phyloP scores from a whole-genome alignment of 768 basidiomycete genomes.

The Suillus lakei region DNA sequence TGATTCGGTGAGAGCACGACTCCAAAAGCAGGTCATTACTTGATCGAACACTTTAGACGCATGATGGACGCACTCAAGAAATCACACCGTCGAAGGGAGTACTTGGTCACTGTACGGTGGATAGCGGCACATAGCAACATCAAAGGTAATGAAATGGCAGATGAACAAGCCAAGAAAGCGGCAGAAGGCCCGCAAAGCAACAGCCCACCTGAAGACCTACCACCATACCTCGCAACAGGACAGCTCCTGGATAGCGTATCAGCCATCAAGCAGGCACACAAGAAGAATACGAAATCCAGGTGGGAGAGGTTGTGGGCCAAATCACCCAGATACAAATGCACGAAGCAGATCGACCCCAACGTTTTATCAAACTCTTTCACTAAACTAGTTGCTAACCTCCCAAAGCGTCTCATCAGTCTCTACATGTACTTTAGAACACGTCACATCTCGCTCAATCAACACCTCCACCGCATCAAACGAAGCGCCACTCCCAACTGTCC shows the following conservation, averaged over 20 bases:
- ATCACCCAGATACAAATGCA: not conserved
- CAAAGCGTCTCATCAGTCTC: slow-evolving; percentile 23
- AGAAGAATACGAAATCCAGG: not conserved
- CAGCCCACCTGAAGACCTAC: not conserved
- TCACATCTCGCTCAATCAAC: slow-evolving; percentile 34
- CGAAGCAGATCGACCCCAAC: not conserved
- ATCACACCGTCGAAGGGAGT: too few relatives aligned
- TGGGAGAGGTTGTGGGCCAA: slow-evolving; percentile 3
- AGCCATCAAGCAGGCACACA: slow-evolving; percentile 1
- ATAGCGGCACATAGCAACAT: slow-evolving; percentile 6
- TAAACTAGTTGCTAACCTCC: slow-evolving; percentile 13
- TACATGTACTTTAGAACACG: slow-evolving; percentile 36
- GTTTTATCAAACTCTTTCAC: not conserved
- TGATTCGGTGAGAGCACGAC: not conserved
- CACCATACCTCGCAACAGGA: not conserved
- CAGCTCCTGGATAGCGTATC: not conserved
- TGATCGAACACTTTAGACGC: not conserved
- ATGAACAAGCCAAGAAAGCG: slow-evolving; percentile 7
- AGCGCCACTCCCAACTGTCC: slow-evolving; percentile 31
- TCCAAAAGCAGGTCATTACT: not conserved
- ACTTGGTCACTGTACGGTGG: slow-evolving; percentile 1
- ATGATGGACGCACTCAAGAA: not conserved
- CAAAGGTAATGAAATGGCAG: slow-evolving; percentile 4
- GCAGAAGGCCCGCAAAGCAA: not conserved
- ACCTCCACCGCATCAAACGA: slow-evolving; percentile 34